phyloP scores from a whole-genome alignment of 495 filamentous ascomycete genomes.

The Entonaema liquescens region DNA sequence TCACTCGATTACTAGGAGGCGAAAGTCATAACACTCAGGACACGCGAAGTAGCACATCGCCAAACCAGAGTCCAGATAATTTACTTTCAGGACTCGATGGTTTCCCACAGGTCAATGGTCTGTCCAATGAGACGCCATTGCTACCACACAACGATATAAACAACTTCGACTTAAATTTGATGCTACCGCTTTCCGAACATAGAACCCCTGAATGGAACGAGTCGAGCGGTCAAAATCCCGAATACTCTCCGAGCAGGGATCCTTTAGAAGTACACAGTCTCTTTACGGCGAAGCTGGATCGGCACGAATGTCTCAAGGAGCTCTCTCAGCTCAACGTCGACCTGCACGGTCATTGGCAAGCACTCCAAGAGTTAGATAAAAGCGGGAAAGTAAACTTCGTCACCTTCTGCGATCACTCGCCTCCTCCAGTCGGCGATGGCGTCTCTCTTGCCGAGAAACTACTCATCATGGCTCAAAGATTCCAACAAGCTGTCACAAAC shows the following conservation, averaged over 20 bases:
- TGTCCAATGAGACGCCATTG: not conserved
- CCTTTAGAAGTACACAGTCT: conserved; percentile 31
- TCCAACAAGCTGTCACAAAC: conserved; percentile 35
- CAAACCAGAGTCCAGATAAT: not conserved
- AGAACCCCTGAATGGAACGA: conserved; percentile 21
- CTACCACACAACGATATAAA: not conserved
- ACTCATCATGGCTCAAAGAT: conserved; percentile 34
- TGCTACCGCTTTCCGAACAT: conserved; percentile 1
- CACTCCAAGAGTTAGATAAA: conserved; percentile 2
- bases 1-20: not conserved
- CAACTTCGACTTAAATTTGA: not conserved
- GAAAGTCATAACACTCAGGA: not conserved
- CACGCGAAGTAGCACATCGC: not conserved
- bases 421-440: conserved; percentile 25
- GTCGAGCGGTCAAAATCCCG: not conserved
- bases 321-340: conserved; percentile 36
- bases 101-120: not conserved
- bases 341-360: conserved; percentile 11
- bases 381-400: conserved; percentile 19
- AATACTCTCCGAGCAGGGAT: conserved; percentile 3
- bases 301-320: conserved; percentile 30
- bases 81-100: not conserved
- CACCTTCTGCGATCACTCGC: conserved; percentile 20
- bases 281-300: conserved; percentile 27
- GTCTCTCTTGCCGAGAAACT: conserved; percentile 35